Evolutionary conservation across 768 basidiomycete genomes (phyloP).

Genomic region (Sutorius australiensis): DNA sequence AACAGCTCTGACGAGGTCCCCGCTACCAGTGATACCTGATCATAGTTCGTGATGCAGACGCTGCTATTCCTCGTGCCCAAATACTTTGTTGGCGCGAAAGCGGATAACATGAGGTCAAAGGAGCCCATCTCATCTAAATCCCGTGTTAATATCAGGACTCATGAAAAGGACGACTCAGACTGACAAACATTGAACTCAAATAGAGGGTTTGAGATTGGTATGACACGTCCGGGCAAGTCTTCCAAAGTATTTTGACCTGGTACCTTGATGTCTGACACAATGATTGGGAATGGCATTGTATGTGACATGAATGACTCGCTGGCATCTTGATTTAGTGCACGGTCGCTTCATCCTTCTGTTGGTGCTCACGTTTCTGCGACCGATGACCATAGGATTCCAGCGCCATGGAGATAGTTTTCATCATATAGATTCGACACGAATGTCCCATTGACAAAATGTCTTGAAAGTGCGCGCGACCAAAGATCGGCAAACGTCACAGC

Average conservation of each 20-base stretch:
- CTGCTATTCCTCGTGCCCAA: slow-evolving; percentile 38
- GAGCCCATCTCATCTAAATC: slow-evolving; percentile 39
- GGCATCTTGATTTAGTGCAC: neutral
- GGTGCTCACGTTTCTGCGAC: slow-evolving; percentile 31
- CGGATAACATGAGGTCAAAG: slow-evolving; percentile 41
- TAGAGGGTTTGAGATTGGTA: slow-evolving; percentile 33
- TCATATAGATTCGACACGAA: slow-evolving; percentile 29
- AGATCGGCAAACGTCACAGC: slow-evolving; percentile 30
- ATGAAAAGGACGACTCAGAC: slow-evolving; percentile 2
- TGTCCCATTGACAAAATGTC: slow-evolving; percentile 41
- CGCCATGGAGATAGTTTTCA: slow-evolving; percentile 31
- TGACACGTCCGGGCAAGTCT: slow-evolving; percentile 15
- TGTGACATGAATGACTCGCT: slow-evolving; percentile 34
- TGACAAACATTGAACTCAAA: slow-evolving; percentile 36
- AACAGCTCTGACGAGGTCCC: slow-evolving; percentile 41
- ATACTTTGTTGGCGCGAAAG: slow-evolving; percentile 44
- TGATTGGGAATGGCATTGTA: slow-evolving; percentile 40
- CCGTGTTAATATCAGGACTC: neutral
- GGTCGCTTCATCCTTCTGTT: neutral
- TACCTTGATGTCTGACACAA: slow-evolving; percentile 28
- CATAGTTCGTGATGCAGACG: slow-evolving; percentile 34
- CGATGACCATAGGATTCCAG: slow-evolving; percentile 34
- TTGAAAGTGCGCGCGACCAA: slow-evolving; percentile 27
- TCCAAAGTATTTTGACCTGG: slow-evolving; percentile 25
- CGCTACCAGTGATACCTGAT: slow-evolving; percentile 35